Evolutionary conservation across 2,329 filamentous ascomycete genomes (phyloP).

Genomic region (Claviceps africana): DNA sequence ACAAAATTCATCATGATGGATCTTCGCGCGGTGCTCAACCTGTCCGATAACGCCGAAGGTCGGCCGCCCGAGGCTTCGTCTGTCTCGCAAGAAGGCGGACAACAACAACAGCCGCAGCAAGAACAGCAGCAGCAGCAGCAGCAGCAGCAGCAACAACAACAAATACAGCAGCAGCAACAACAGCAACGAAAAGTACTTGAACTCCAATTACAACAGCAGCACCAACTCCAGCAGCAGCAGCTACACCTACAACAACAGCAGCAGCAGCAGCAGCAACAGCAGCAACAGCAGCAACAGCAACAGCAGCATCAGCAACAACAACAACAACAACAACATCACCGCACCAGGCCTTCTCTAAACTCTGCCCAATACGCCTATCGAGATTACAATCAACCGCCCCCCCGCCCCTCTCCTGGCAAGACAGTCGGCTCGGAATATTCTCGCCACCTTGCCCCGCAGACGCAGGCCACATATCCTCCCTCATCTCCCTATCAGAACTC

Average conservation of each 20-base stretch:
- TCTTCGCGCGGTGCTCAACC: conserved; percentile 40
- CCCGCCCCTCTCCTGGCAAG: conserved; percentile 34
- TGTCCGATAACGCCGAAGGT: conserved; percentile 31
- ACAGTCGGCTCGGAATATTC: conserved; percentile 32
- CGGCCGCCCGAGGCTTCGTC: conserved; percentile 19
- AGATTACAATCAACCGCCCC: conserved; percentile 29
- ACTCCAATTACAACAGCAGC: not conserved
- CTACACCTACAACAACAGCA: not conserved
- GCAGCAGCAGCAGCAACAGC: not conserved
- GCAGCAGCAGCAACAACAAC: not conserved
- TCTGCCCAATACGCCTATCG: conserved; percentile 33
- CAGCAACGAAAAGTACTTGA: not conserved
- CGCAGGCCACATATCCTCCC: conserved; percentile 23
- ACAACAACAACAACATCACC: conserved; percentile 15
- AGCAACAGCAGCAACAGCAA: not conserved
- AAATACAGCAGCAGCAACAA: not conserved
- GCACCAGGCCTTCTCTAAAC: conserved; percentile 22
- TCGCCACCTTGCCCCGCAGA: conserved; percentile 17
- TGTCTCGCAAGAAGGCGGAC: conserved; percentile 11
- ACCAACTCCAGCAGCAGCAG: not conserved
- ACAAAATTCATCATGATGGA: conserved; percentile 34
- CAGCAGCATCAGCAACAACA: not conserved
- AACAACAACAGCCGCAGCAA: not conserved
- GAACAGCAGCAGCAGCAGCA: not conserved
- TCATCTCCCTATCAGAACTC: conserved; percentile 24